Base-by-base conservation (phyloP, 176 grass and related monocot species). In the Secale cereale region DNA sequence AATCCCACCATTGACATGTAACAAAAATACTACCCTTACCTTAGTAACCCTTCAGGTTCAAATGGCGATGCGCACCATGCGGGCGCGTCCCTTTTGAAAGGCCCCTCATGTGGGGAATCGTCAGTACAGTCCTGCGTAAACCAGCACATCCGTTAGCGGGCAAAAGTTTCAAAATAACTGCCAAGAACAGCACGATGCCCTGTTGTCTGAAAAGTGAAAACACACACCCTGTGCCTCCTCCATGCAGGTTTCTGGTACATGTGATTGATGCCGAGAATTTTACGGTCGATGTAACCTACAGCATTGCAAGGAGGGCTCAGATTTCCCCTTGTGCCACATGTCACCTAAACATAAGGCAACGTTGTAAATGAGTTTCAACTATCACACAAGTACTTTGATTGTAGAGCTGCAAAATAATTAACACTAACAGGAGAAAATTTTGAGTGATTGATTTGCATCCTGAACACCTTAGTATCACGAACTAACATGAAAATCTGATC, bases 31-130 rank as follows among this genome's bases (percentile, higher is more conserved):
- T 52, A 57, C 6, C 46, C 52, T 22, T 80, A 95, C 95, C 95
- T 98, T 46, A 98, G 73, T 83, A 90, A 59, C 22, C 95, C 95
- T 92, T 95, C 95, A 65, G 95, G 95, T 82, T 98, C 95, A 77
- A 98, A 98, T 81, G 95, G 93, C 1, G 95, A 91, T 14, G 78
- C 82, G 26, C 95, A 98, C 95, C 95, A 98, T 36, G 85, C 87
- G 11, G 95, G 95, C 61, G 93, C 91, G 35, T 98, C 85, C 6
- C 27, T 88, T 27, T 61, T 92, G 43, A 95, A 89, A 70, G 93
- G 86, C 27, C 93, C 95, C n/a, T 87, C 93, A n/a, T 93, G 39
- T 33, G 95, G 95, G 13, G 93, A 95, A 80, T 60, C 62, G 82
- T 90, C 91, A 90, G 93, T 98, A 65, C 95, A 98, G 15, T 66